Conservation (phyloP, 2,329 filamentous ascomycete genomes). For the Colletotrichum sublineola region DNA sequence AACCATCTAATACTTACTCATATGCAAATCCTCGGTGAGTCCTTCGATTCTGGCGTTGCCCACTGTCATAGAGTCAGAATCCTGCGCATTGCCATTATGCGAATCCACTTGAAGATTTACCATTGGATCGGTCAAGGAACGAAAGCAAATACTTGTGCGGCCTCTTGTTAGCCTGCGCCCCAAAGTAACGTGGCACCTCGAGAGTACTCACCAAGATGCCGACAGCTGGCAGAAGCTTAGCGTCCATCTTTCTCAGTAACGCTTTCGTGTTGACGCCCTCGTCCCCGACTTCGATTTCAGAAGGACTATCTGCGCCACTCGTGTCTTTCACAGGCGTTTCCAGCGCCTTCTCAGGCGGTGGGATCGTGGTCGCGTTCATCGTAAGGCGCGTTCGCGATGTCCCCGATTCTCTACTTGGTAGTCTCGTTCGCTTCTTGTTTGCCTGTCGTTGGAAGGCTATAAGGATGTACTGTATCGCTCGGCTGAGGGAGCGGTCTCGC, state of each 20-base stretch:
- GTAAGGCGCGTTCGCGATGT: background rate
- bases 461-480: background rate
- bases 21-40: constrained; percentile 63
- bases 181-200: too few species aligned
- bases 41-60: constrained; percentile 71
- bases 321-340: constrained; percentile 24
- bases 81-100: constrained; percentile 44
- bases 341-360: constrained; percentile 30
- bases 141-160: constrained; percentile 63
- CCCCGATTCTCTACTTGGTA: background rate
- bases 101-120: constrained; percentile 50
- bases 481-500: background rate
- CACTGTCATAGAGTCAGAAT: constrained; percentile 54
- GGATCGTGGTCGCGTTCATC: constrained; percentile 29
- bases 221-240: constrained; percentile 65
- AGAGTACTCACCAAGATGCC: constrained; percentile 55
- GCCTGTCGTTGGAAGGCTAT: too few species aligned
- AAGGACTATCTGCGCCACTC: constrained; percentile 27
- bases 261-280: constrained; percentile 64
- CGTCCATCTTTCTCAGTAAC: constrained; percentile 70
- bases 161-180: background rate
- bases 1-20: constrained; percentile 58
- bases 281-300: constrained; percentile 24
- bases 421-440: background rate
- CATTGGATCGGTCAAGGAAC: constrained; percentile 71